Percentiles rank a stretch among this genome's conserved stretches.
Evolutionary conservation across 2,329 filamentous ascomycete species (phyloP).

Genomic region (Hypoxylon sp.): DNA sequence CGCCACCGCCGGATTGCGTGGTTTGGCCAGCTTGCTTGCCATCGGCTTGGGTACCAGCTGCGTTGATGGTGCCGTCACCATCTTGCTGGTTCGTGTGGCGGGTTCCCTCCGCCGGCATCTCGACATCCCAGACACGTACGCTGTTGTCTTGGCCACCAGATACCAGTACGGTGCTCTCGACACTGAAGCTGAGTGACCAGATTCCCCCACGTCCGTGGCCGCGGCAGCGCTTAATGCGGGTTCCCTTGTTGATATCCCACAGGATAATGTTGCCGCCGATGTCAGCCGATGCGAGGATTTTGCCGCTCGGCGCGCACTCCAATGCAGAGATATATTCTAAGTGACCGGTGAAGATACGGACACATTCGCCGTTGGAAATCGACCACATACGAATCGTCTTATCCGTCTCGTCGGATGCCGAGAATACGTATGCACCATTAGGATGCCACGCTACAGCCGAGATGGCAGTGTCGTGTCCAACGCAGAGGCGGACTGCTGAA

Average conservation of each 20-base stretch:
- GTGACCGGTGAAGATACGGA: constrained; percentile 92
- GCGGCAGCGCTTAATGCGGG: constrained; percentile 88
- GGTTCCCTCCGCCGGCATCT: constrained; percentile 71
- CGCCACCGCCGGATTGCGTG: constrained; percentile 44
- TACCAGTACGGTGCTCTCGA: constrained; percentile 88
- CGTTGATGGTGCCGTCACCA: constrained; percentile 53
- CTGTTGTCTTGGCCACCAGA: constrained; percentile 93
- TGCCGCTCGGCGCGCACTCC: constrained; percentile 86
- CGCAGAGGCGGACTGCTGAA: constrained; percentile 84
- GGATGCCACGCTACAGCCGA: constrained; percentile 93
- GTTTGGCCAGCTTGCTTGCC: constrained; percentile 48
- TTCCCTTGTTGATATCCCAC: constrained; percentile 91
- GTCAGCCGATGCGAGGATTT: constrained; percentile 90
- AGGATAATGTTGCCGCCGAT: constrained; percentile 88
- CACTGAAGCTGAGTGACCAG: constrained; percentile 91
- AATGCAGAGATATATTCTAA: constrained; percentile 85
- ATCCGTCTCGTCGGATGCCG: constrained; percentile 83
- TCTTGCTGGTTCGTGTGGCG: constrained; percentile 50
- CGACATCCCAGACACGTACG: constrained; percentile 92
- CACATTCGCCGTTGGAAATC: constrained; percentile 83
- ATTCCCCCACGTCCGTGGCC: constrained; percentile 94
- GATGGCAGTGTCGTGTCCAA: constrained; percentile 93
- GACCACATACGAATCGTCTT: constrained; percentile 98
- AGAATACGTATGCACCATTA: constrained; percentile 93
- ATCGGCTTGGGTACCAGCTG: constrained; percentile 52